Evolutionary conservation across 768 basidiomycete genomes (phyloP).

Genomic region (Coprinopsis strossmayeri): DNA sequence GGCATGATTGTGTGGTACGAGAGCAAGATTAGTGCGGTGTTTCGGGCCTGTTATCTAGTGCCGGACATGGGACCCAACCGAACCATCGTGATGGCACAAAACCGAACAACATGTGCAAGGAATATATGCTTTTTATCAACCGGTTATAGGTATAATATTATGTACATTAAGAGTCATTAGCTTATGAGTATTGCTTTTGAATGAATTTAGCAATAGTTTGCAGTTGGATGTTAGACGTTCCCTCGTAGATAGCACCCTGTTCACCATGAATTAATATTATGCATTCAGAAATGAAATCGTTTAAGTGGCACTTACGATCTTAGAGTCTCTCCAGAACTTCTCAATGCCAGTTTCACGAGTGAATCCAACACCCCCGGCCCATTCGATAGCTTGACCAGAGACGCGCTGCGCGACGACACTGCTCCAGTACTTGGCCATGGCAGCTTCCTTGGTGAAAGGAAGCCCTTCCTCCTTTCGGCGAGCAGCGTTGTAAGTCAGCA

Average conservation of each 20-base stretch:
- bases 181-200: constrained; percentile 74
- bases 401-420: constrained; percentile 88
- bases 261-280: too few relatives aligned
- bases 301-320: constrained; percentile 60
- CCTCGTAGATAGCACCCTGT: constrained; percentile 87
- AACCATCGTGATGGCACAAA: neutral
- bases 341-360: constrained; percentile 93
- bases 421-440: constrained; percentile 95
- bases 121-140: neutral
- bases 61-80: neutral
- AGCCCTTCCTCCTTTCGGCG: constrained; percentile 88
- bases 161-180: neutral
- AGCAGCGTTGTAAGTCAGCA: constrained; percentile 96
- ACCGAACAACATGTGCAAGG: neutral
- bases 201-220: constrained; percentile 93
- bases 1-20: constrained; percentile 33
- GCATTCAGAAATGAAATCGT: neutral
- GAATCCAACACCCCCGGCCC: constrained; percentile 91
- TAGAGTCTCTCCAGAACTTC: constrained; percentile 95
- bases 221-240: constrained; percentile 97
- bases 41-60: neutral
- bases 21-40: neutral
- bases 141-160: neutral
- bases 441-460: constrained; percentile 87
- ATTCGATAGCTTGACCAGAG: constrained; percentile 87